Percentiles rank a stretch among this genome's conserved stretches.
Evolutionary conservation across 257 asterid genomes (phyloP).

Genomic region (Przewalskia tangutica): DNA sequence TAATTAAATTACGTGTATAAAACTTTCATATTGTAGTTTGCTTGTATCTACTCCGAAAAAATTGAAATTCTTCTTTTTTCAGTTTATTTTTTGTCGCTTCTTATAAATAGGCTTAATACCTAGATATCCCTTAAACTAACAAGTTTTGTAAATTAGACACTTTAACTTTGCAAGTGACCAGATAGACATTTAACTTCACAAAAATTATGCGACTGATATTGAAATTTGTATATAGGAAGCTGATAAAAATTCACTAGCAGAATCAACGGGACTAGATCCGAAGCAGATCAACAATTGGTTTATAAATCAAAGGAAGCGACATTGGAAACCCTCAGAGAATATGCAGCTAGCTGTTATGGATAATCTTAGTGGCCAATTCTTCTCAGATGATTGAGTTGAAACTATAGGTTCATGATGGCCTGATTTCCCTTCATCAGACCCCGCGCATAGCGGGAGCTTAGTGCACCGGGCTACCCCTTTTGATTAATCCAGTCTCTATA

Average conservation of each 20-base stretch:
- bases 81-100: background rate
- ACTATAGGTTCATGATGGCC: background rate
- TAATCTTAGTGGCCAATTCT: slow-evolving; percentile 52
- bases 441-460: too few relatives aligned
- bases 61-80: too few relatives aligned
- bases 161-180: too few relatives aligned
- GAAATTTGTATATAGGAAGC: slow-evolving; percentile 41
- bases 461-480: too few relatives aligned
- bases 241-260: slow-evolving; percentile 65
- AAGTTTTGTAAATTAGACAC: too few relatives aligned
- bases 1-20: background rate
- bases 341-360: slow-evolving; percentile 90
- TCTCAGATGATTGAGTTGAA: slow-evolving; percentile 30
- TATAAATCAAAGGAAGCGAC: slow-evolving; percentile 89
- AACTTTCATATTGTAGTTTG: background rate
- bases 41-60: background rate
- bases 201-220: background rate
- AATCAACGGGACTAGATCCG: slow-evolving; percentile 74
- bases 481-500: background rate
- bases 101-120: background rate
- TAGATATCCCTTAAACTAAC: too few relatives aligned
- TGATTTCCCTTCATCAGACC: background rate
- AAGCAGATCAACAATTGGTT: slow-evolving; percentile 97
- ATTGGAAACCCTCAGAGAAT: slow-evolving; percentile 91
- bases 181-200: too few relatives aligned